Conservation (phyloP, 768 basidiomycete species). For the Boletus pseudopeckii region DNA sequence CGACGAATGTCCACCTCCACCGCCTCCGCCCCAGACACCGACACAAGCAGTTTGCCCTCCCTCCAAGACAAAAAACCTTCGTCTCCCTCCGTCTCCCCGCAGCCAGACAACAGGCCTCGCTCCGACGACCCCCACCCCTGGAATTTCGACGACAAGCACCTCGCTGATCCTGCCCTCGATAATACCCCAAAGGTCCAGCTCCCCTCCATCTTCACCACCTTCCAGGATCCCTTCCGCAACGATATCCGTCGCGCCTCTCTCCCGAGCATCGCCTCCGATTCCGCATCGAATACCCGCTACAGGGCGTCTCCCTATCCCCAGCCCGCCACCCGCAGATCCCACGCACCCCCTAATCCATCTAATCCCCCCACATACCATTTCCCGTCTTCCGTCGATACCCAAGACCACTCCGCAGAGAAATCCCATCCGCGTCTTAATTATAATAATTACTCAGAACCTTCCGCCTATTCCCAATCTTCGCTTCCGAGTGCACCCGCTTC, state of each 20-base stretch:
- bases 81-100: constrained; percentile 50
- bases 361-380: constrained; percentile 53
- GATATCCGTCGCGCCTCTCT: constrained; percentile 63
- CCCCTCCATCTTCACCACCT: constrained; percentile 69
- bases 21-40: constrained; percentile 61
- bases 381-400: constrained; percentile 42
- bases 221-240: constrained; percentile 55
- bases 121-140: constrained; percentile 26
- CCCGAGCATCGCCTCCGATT: constrained; percentile 55
- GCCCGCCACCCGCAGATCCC: constrained; percentile 44
- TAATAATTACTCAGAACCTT: constrained; percentile 39
- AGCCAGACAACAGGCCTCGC: constrained; percentile 46
- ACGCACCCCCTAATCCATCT: constrained; percentile 40
- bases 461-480: constrained; percentile 47
- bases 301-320: constrained; percentile 58
- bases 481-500: constrained; percentile 52
- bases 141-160: constrained; percentile 37
- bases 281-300: constrained; percentile 38
- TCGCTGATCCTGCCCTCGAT: constrained; percentile 40
- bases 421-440: constrained; percentile 37
- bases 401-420: constrained; percentile 39
- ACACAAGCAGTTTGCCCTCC: constrained; percentile 53
- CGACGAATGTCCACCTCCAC: constrained; percentile 81
- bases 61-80: constrained; percentile 57
- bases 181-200: constrained; percentile 57